Conservation (phyloP, 148 eudicot species). For the Pouteria glomerata region DNA sequence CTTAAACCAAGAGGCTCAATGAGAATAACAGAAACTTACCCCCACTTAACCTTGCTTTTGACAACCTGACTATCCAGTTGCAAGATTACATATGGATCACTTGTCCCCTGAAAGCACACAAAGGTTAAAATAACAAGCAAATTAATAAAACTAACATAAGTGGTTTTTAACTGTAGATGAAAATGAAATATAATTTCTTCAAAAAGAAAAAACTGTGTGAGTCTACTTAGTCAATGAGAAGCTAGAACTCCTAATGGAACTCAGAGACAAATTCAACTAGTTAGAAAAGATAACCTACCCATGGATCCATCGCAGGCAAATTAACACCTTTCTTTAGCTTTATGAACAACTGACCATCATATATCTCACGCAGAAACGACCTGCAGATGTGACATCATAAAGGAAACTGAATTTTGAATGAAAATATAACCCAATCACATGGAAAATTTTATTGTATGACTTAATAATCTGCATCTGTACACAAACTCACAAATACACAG, state of each 20-base stretch:
- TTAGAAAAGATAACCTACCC: conserved; percentile 52
- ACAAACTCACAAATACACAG: too few relatives aligned
- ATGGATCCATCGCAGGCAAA: conserved; percentile 95
- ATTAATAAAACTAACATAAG: neutral
- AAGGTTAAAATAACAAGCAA: neutral
- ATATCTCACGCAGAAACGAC: conserved; percentile 81
- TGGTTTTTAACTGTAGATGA: neutral
- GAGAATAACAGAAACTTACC: conserved; percentile 40
- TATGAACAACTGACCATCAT: conserved; percentile 85
- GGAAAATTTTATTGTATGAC: neutral
- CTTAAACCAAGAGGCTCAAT: conserved; percentile 4
- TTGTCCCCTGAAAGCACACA: conserved; percentile 71
- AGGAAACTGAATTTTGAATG: neutral
- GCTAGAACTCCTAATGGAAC: conserved; percentile 3
- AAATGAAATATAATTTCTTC: neutral
- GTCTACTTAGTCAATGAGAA: neutral
- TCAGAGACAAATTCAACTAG: neutral
- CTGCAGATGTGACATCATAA: conserved; percentile 32
- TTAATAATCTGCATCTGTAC: neutral
- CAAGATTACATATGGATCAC: conserved; percentile 91
- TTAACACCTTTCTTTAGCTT: conserved; percentile 74
- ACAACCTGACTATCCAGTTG: conserved; percentile 74
- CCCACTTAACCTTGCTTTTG: conserved; percentile 92
- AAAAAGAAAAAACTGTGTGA: neutral
- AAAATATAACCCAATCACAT: neutral